Conservation (phyloP, 2,329 filamentous ascomycete species). For the Colletotrichum liaoningense region DNA sequence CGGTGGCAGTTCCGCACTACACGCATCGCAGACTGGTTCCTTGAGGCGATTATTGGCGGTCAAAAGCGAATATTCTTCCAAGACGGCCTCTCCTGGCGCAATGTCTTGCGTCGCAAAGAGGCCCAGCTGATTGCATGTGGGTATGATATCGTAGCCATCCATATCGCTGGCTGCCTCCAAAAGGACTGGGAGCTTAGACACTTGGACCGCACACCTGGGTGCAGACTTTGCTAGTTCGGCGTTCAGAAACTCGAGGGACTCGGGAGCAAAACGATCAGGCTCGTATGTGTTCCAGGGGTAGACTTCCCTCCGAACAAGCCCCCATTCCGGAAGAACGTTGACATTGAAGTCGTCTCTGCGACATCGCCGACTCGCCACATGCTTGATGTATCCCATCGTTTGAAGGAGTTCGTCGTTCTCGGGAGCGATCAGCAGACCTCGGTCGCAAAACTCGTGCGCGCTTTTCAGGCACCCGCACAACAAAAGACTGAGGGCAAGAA, state of each 20-base stretch:
- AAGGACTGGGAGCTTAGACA: slow-evolving; percentile 80
- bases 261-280: slow-evolving; percentile 76
- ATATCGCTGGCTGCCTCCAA: slow-evolving; percentile 65
- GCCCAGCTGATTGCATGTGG: slow-evolving; percentile 82
- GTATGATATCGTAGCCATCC: slow-evolving; percentile 60
- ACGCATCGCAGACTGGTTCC: slow-evolving; percentile 90
- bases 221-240: slow-evolving; percentile 74
- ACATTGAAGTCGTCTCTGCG: slow-evolving; percentile 59
- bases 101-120: slow-evolving; percentile 91
- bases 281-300: slow-evolving; percentile 77
- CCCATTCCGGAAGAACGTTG: slow-evolving; percentile 74
- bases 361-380: slow-evolving; percentile 61
- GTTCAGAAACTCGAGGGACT: slow-evolving; percentile 80
- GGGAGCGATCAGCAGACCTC: slow-evolving; percentile 68
- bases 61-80: slow-evolving; percentile 86
- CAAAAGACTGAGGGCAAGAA: slow-evolving; percentile 67
- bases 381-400: slow-evolving; percentile 64
- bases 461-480: slow-evolving; percentile 77
- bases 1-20: slow-evolving; percentile 77
- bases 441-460: slow-evolving; percentile 72
- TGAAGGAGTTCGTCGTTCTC: slow-evolving; percentile 66
- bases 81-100: slow-evolving; percentile 77
- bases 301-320: slow-evolving; percentile 76
- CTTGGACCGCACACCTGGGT: slow-evolving; percentile 83
- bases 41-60: slow-evolving; percentile 91